A percentile compares a stretch with the other conserved stretches of the same genome.
These are phyloP conservation scores for Saposhnikovia divaricata DNA, from an alignment of 129 eudicot genomes.

Conservation along the genomic window DNA sequence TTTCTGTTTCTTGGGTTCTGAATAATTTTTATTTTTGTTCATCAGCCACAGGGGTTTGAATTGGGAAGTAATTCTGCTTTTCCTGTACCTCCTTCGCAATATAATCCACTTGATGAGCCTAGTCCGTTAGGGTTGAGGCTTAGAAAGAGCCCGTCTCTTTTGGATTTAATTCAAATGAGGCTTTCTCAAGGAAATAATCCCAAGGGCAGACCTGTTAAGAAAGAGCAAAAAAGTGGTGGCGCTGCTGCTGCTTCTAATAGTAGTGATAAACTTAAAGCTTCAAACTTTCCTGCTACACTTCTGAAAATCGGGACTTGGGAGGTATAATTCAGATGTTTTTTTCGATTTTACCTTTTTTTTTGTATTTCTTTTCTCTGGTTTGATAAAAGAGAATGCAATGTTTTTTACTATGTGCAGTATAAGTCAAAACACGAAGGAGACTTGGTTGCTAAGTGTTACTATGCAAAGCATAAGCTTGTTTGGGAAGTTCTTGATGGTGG, in stretches of 20 bases:
- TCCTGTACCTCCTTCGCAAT: slow-evolving; percentile 32
- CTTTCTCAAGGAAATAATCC: slow-evolving; percentile 52
- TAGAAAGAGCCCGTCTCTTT: slow-evolving; percentile 73
- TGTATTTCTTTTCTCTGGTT: not conserved
- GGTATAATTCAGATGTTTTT: slow-evolving; percentile 31
- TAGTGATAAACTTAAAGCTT: slow-evolving; percentile 76
- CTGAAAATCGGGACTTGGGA: slow-evolving; percentile 90
- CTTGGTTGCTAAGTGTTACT: slow-evolving; percentile 88
- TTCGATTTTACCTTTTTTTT: not conserved
- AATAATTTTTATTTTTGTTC: not conserved
- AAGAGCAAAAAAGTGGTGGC: slow-evolving; percentile 28
- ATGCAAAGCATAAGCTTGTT: slow-evolving; percentile 92
- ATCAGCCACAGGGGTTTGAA: slow-evolving; percentile 24
- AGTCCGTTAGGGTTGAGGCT: slow-evolving; percentile 79
- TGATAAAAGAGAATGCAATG: not conserved
- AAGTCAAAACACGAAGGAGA: slow-evolving; percentile 93
- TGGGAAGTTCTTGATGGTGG: slow-evolving; percentile 99
- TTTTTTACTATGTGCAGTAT: slow-evolving; percentile 36
- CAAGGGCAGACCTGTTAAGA: slow-evolving; percentile 30
- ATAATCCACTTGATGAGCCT: slow-evolving; percentile 77
- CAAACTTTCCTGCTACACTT: slow-evolving; percentile 73
- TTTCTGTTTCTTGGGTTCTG: not conserved
- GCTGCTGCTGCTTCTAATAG: slow-evolving; percentile 22
- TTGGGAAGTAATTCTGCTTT: slow-evolving; percentile 22
- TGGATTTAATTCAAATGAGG: slow-evolving; percentile 85